A percentile compares a stretch with the other conserved stretches of the same genome.
Evolutionary conservation across 2,329 filamentous ascomycete species (phyloP).

Genomic region (Cryphonectria naterciae): DNA sequence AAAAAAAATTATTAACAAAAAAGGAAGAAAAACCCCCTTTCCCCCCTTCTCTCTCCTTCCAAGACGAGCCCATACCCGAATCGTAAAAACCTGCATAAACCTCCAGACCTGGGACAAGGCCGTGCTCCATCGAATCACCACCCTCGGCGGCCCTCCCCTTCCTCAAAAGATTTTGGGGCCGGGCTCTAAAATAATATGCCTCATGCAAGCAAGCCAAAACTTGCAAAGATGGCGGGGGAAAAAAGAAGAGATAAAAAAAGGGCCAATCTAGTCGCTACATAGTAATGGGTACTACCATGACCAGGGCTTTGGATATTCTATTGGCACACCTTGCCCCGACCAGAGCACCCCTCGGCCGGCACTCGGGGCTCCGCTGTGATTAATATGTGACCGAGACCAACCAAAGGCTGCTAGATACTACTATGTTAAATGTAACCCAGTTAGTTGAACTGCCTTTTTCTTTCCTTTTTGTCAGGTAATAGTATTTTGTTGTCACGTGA

Average conservation of each 20-base stretch:
- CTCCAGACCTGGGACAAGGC: not conserved
- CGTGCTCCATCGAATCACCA: not conserved
- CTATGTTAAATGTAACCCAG: too few relatives aligned
- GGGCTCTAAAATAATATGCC: not conserved
- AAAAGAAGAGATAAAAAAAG: too few relatives aligned
- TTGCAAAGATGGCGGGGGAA: not conserved
- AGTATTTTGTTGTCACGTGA: not conserved
- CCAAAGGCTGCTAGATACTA: not conserved
- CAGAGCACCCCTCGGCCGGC: not conserved
- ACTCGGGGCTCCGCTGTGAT: not conserved
- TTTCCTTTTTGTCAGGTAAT: too few relatives aligned
- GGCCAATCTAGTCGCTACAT: too few relatives aligned
- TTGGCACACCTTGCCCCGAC: too few relatives aligned
- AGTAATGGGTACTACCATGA: not conserved
- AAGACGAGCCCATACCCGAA: not conserved
- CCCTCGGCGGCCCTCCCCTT: not conserved
- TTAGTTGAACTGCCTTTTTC: too few relatives aligned
- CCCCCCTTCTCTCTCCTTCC: not conserved
- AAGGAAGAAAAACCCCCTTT: not conserved
- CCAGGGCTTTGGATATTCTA: not conserved
- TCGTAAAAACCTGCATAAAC: constrained; percentile 1
- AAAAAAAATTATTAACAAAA: too few relatives aligned
- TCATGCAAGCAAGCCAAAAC: not conserved
- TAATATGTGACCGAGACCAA: not conserved
- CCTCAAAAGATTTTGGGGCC: not conserved